Evolutionary conservation across 768 basidiomycete species (phyloP), one percentile per base, ranked within the genome.

Genomic region (Mycena olivaceomarginata): DNA sequence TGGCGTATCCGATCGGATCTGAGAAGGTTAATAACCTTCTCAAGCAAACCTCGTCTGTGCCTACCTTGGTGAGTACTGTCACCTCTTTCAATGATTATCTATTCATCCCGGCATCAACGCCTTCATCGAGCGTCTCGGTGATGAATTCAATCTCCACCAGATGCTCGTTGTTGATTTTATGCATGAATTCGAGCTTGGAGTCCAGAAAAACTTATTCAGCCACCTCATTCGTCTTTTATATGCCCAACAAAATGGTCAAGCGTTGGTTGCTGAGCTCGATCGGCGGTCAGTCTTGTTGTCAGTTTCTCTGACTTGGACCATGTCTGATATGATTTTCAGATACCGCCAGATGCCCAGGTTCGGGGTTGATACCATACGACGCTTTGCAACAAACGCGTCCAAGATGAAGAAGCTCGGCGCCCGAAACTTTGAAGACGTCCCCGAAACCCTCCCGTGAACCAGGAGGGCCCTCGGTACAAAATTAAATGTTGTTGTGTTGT

Each of bases 171-270:
- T 84, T 9, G 87, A 89, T 65, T 70, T 87, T 2, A 79, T 89
- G 79, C 88, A 88, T 68, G 86, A 88, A 71, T 75, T 87, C 70
- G 85, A 88, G 60, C 79, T 87, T 0, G 86, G 88, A 0, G 82
- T 86, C 0, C 88, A 85, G 85, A 88, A 86, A 59, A 77, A 80
- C 0, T 51, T 87, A 0, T 78, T 88, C 9, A 82, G 70, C 0
- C 87, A 89, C 59, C 82, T 88, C 0, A 81, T 88, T 10, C 82
- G 82, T 0, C 81, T 88, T 12, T 64, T 88, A 15, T 57, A 86
- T 77, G 72, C 79, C 0, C 70, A 41, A 16, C 76, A 70, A 1
- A 56, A 78, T 40, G 79, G 80, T 9, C n/a, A 46, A 40, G 53
- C 75, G 43, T n/a, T 67, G 13, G 75, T 83, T 0, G 46, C 76